Evolutionary conservation across 2,329 filamentous ascomycete genomes (phyloP).

Genomic region (Fusarium succisae): DNA sequence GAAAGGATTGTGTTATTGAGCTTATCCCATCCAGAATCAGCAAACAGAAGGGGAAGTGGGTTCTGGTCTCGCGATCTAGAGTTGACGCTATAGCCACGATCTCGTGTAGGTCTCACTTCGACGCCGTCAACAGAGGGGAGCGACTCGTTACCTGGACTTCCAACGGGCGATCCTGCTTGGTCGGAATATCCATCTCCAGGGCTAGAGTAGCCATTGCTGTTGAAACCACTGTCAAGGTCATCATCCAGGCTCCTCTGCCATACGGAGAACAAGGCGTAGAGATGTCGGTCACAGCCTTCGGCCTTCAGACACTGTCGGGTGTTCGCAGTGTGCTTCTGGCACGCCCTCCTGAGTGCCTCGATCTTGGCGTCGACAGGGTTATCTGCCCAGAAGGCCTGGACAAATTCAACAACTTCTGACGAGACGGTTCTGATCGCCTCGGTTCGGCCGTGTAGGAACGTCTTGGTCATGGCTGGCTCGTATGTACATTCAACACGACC

Average conservation of each 20-base stretch:
- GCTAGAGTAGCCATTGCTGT: slow-evolving; percentile 72
- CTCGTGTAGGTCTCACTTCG: slow-evolving; percentile 51
- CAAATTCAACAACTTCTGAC: slow-evolving; percentile 83
- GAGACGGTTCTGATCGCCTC: slow-evolving; percentile 92
- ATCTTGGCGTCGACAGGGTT: slow-evolving; percentile 85
- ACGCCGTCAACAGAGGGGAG: slow-evolving; percentile 47
- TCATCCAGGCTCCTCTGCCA: slow-evolving; percentile 92
- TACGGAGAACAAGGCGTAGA: slow-evolving; percentile 93
- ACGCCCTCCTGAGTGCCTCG: slow-evolving; percentile 83
- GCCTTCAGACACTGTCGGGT: slow-evolving; percentile 90
- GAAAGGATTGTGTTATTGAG: slow-evolving; percentile 94
- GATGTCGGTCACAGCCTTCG: slow-evolving; percentile 88
- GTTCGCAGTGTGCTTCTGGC: slow-evolving; percentile 79
- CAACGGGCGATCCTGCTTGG: slow-evolving; percentile 54
- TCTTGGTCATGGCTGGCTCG: slow-evolving; percentile 98
- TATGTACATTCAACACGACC: slow-evolving; percentile 95
- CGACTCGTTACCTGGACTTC: slow-evolving; percentile 65
- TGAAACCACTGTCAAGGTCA: slow-evolving; percentile 60
- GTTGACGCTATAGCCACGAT: slow-evolving; percentile 64
- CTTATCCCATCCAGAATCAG: slow-evolving; percentile 91
- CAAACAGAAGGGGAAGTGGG: slow-evolving; percentile 81
- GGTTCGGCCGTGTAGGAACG: slow-evolving; percentile 90
- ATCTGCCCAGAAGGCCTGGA: slow-evolving; percentile 94
- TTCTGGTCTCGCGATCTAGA: slow-evolving; percentile 58
- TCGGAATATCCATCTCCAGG: slow-evolving; percentile 62